Conservation (phyloP, 2,329 filamentous ascomycete genomes). For the Penicillium olsonii region DNA sequence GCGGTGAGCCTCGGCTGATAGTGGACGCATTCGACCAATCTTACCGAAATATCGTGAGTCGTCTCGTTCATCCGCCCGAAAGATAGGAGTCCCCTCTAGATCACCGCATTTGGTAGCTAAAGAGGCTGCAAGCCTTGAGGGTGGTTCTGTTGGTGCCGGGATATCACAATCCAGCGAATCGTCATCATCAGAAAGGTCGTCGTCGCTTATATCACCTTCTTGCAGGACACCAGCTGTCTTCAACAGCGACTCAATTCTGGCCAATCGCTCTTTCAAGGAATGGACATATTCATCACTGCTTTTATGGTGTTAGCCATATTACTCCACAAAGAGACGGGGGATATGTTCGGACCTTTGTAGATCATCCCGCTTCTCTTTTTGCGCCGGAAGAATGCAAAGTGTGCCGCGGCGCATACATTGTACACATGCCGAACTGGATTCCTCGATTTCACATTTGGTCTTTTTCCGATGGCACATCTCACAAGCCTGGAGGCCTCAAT, state of each 20-base stretch:
- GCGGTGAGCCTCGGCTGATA: slow-evolving; percentile 2
- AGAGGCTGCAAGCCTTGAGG: slow-evolving; percentile 6
- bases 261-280: slow-evolving; percentile 86
- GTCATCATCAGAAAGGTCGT: slow-evolving; percentile 19
- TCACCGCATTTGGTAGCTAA: slow-evolving; percentile 39
- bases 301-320: slow-evolving; percentile 9
- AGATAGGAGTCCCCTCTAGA: slow-evolving; percentile 68
- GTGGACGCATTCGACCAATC: neutral
- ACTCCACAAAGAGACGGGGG: neutral
- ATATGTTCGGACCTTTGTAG: slow-evolving; percentile 71
- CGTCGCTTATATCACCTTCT: slow-evolving; percentile 69
- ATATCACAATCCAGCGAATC: slow-evolving; percentile 15
- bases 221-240: slow-evolving; percentile 78
- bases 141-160: slow-evolving; percentile 6
- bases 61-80: slow-evolving; percentile 84
- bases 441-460: slow-evolving; percentile 92
- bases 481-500: slow-evolving; percentile 64
- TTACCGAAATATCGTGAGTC: slow-evolving; percentile 79
- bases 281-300: slow-evolving; percentile 88
- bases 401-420: slow-evolving; percentile 96
- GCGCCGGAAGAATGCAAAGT: slow-evolving; percentile 87
- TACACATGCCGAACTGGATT: slow-evolving; percentile 69
- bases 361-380: slow-evolving; percentile 88
- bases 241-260: slow-evolving; percentile 83
- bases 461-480: slow-evolving; percentile 87